Conservation (phyloP, 2,329 filamentous ascomycete genomes). For the Penicillium olsonii region DNA sequence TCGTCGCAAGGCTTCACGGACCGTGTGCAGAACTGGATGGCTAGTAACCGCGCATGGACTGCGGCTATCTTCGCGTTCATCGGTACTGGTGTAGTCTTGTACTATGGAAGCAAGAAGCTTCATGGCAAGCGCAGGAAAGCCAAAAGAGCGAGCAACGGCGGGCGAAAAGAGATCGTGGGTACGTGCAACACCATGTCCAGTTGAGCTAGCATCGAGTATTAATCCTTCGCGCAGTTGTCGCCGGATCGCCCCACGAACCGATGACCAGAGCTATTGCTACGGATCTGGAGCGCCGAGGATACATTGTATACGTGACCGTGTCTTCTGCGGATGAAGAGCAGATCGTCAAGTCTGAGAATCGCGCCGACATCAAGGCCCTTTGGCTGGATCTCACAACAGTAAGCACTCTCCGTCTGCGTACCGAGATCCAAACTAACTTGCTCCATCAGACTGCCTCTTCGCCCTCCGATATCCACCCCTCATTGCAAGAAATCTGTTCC, state of each 20-base stretch:
- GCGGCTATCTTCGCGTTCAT: constrained; percentile 70
- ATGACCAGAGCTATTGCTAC: constrained; percentile 79
- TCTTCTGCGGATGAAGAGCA: constrained; percentile 82
- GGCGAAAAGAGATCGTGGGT: constrained; percentile 77
- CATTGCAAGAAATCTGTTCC: constrained; percentile 71
- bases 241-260: constrained; percentile 82
- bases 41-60: constrained; percentile 70
- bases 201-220: constrained; percentile 9
- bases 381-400: constrained; percentile 72
- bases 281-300: constrained; percentile 87
- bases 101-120: constrained; percentile 62
- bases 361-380: constrained; percentile 78
- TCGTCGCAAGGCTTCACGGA: constrained; percentile 51
- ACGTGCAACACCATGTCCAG: constrained; percentile 27
- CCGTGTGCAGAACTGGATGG: constrained; percentile 69
- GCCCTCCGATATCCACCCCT: constrained; percentile 56
- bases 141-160: constrained; percentile 76
- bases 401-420: constrained; percentile 12
- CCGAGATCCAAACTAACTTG: neutral
- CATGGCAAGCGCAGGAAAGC: constrained; percentile 70
- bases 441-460: constrained; percentile 59
- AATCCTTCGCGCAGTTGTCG: constrained; percentile 64
- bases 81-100: constrained; percentile 62
- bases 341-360: constrained; percentile 71
- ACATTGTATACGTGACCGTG: constrained; percentile 89